Conservation (phyloP, 2,329 filamentous ascomycete species). For the Talaromyces pinophilus region DNA sequence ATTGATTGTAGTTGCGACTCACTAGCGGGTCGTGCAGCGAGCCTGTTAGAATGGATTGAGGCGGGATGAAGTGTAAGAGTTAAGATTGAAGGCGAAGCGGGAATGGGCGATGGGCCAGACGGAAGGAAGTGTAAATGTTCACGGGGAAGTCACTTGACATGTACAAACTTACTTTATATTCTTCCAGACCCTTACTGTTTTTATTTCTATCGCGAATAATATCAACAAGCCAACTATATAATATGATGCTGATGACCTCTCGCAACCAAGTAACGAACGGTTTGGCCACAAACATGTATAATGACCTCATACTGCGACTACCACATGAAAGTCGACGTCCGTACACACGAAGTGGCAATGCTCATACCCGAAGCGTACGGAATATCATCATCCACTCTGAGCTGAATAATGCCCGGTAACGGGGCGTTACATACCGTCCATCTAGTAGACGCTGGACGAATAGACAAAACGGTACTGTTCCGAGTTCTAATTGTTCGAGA, state of each 20-base stretch:
- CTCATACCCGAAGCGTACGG: slow-evolving; percentile 7
- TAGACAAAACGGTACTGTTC: not conserved
- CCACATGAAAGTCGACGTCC: not conserved
- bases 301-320: slow-evolving; percentile 10
- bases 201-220: not conserved
- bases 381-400: slow-evolving; percentile 7
- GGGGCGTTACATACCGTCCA: slow-evolving; percentile 9
- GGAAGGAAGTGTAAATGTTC: not conserved
- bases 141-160: slow-evolving; percentile 11
- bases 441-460: not conserved
- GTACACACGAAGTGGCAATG: slow-evolving; percentile 10
- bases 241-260: slow-evolving; percentile 1
- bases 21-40: not conserved
- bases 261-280: not conserved
- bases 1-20: not conserved
- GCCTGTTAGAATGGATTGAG: not conserved
- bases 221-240: not conserved
- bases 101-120: not conserved
- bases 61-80: not conserved
- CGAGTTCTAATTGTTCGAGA: not conserved
- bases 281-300: slow-evolving; percentile 9
- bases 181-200: not conserved
- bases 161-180: slow-evolving; percentile 3
- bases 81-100: not conserved
- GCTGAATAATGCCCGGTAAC: not conserved